Conservation (phyloP, 768 basidiomycete genomes). For the Mycena alexandri region DNA sequence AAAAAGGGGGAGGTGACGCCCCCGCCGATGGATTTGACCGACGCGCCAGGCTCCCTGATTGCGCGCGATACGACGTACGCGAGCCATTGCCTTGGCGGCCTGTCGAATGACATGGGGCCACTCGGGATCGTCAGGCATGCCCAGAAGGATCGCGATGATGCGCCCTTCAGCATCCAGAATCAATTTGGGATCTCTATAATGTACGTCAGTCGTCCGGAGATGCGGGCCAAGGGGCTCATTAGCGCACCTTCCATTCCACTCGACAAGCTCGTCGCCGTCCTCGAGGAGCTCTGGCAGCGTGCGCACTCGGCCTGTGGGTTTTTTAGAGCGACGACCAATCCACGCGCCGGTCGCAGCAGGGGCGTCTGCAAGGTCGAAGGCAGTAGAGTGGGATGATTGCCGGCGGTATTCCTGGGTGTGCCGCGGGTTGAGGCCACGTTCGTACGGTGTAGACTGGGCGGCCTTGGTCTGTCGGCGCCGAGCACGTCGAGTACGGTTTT, state of each 20-base stretch:
- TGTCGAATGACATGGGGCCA: neutral
- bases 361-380: too few relatives aligned
- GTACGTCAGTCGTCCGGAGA: too few relatives aligned
- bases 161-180: conserved; percentile 5
- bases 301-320: neutral
- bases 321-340: neutral
- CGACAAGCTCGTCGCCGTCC: neutral
- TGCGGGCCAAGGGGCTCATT: too few relatives aligned
- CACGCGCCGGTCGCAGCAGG: neutral
- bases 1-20: neutral
- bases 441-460: too few relatives aligned
- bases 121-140: neutral
- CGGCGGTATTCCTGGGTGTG: too few relatives aligned
- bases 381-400: too few relatives aligned
- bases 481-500: too few relatives aligned
- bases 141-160: conserved; percentile 1
- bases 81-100: neutral
- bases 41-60: neutral
- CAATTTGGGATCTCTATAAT: conserved; percentile 6
- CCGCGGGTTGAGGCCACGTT: too few relatives aligned
- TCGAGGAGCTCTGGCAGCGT: neutral
- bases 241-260: neutral
- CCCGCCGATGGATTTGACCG: neutral
- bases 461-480: too few relatives aligned
- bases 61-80: neutral